Base-by-base conservation (phyloP, 208 protist genomes). In the Crithidia sp. region DNA sequence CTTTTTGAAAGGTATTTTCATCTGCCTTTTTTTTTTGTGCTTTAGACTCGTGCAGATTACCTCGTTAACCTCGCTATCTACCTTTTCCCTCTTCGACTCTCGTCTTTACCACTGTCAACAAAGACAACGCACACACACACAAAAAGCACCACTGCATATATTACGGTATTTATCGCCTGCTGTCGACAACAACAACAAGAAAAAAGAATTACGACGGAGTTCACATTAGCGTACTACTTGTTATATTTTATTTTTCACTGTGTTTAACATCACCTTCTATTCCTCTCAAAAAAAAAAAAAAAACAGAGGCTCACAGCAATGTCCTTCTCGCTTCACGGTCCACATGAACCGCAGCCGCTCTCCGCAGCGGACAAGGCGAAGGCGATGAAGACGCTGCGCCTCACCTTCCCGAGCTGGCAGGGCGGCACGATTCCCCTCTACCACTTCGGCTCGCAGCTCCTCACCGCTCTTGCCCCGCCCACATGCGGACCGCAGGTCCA, bases 321-420 rank as follows among this genome's bases (percentile, higher is more conserved):
- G 62, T 36, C 49, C 44, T 62, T 44, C 55, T 52, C 44, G 37
- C 54, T 71, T 0, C 66, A 71, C 66, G 43, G 37, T 10, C 17
- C 54, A 12, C 3, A 37, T 39, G 16, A 41, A 0, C n/a, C 50
- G 19, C 55, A 43, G 0, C 3, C 17, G 5, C 43, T 69, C 4
- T 64, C 71, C 7, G 54, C 37, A 4, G 50, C 3, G 28, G 52
- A 53, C 10, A 55, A 39, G 9, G 53, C 17, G 19, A 66, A 60
- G 19, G 52, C 49, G 39, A 36, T n/a, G 10, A 76, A 74, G 49
- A 71, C 70, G 14, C 53, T 83, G 16, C 67, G 73, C 6, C 58
- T 83, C 5, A 67, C 74, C 50, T 58, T 73, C 9, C 79, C 79
- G 39, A 75, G 70, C 62, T 83, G 79, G 79, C 79, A 83, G 69